Evolutionary conservation across 306 rosid species (phyloP).

Genomic region (Cicer bijugum): DNA sequence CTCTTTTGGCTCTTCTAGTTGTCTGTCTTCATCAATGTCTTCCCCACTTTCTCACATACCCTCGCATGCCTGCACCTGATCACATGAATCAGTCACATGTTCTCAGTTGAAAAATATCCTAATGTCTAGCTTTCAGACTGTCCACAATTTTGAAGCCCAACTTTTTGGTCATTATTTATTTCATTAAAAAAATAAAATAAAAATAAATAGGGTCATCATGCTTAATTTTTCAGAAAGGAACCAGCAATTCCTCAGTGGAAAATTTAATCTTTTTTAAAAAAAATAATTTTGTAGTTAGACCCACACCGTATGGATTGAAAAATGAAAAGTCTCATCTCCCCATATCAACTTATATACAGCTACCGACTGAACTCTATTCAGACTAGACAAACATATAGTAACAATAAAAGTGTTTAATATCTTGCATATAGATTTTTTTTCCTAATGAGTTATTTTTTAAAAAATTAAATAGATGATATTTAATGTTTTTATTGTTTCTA

Average conservation of each 20-base stretch:
- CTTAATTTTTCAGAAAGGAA: constrained; percentile 13
- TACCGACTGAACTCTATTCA: no score
- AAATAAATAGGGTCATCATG: background rate
- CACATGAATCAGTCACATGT: constrained; percentile 44
- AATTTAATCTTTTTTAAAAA: background rate
- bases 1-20: constrained; percentile 30
- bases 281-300: no score
- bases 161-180: constrained; percentile 14
- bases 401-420: no score
- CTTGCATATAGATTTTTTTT: background rate
- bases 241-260: background rate
- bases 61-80: constrained; percentile 41
- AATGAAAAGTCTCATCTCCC: no score
- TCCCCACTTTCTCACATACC: background rate
- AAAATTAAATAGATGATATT: background rate
- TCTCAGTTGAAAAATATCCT: constrained; percentile 28
- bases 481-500: background rate
- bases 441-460: background rate
- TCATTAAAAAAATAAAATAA: background rate
- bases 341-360: no score
- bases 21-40: constrained; percentile 45
- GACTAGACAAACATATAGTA: no score
- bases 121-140: constrained; percentile 30
- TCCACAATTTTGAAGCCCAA: constrained; percentile 31
- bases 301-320: no score